Evolutionary conservation across 2,329 filamentous ascomycete genomes (phyloP).

Genomic region (Penicillium fuscoglaucum): DNA sequence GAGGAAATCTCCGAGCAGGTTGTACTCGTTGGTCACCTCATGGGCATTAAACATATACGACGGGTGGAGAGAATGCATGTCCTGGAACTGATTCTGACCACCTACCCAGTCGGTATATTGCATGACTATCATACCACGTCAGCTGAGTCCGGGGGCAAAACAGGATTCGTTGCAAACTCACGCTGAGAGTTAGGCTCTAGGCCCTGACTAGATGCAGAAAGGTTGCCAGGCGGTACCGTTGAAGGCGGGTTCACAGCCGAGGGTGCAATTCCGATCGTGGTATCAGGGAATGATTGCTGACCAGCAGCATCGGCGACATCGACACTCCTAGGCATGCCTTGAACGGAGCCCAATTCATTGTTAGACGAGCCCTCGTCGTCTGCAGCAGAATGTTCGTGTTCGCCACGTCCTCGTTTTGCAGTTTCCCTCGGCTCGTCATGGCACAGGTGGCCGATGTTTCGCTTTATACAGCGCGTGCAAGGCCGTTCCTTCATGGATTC

Average conservation of each 20-base stretch:
- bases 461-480: slow-evolving; percentile 96
- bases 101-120: slow-evolving; percentile 82
- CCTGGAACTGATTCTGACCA: slow-evolving; percentile 80
- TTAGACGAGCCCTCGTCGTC: slow-evolving; percentile 58
- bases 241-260: slow-evolving; percentile 51
- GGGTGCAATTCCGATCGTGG: slow-evolving; percentile 53
- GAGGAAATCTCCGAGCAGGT: slow-evolving; percentile 92
- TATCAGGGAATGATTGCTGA: slow-evolving; percentile 45
- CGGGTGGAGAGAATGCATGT: slow-evolving; percentile 91
- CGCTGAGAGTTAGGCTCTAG: slow-evolving; percentile 68
- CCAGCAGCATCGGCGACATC: slow-evolving; percentile 58
- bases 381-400: slow-evolving; percentile 56
- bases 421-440: slow-evolving; percentile 94
- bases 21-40: slow-evolving; percentile 95
- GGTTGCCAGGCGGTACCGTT: slow-evolving; percentile 65
- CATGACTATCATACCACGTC: slow-evolving; percentile 58
- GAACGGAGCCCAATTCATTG: slow-evolving; percentile 47
- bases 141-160: slow-evolving; percentile 20
- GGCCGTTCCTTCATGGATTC: slow-evolving; percentile 72
- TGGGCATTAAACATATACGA: slow-evolving; percentile 94
- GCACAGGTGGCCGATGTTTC: slow-evolving; percentile 97
- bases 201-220: slow-evolving; percentile 65
- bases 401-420: slow-evolving; percentile 75
- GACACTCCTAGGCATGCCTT: slow-evolving; percentile 54
- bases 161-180: slow-evolving; percentile 52